phyloP scores from a whole-genome alignment of 2,329 filamentous ascomycete genomes.

The Penicillium sp. region DNA sequence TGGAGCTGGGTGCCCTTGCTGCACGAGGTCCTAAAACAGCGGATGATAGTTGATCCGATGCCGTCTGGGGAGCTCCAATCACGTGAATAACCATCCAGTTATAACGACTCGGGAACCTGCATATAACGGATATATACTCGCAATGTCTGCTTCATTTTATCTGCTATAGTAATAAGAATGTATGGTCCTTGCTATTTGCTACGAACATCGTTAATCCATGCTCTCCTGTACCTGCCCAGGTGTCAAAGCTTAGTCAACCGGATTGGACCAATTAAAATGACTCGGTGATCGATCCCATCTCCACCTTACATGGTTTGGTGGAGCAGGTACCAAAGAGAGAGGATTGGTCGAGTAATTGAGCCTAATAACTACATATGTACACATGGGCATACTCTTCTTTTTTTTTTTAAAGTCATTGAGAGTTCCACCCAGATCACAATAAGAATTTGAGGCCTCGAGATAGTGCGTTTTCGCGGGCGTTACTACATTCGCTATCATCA shows the following conservation, averaged over 20 bases:
- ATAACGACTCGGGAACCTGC: background rate
- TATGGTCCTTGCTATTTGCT: background rate
- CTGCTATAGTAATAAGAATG: background rate
- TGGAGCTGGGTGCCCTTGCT: constrained; percentile 4
- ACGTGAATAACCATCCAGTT: background rate
- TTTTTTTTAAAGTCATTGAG: no score
- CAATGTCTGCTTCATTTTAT: background rate
- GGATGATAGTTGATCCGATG: background rate
- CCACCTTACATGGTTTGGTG: no score
- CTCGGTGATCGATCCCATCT: background rate
- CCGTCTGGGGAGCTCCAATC: background rate
- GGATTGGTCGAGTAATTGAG: no score
- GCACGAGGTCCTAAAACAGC: constrained; percentile 7
- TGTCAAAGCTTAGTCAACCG: background rate
- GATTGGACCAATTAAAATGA: background rate
- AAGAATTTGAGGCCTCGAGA: background rate
- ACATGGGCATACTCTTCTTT: no score
- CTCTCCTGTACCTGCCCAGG: background rate
- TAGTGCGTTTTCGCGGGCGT: background rate
- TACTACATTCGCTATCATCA: background rate
- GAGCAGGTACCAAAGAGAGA: no score
- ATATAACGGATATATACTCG: background rate
- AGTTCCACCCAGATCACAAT: background rate
- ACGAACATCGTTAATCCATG: background rate
- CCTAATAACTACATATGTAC: no score